Evolutionary conservation across 495 filamentous ascomycete genomes (phyloP).

Genomic region (Jackrogersella minutella): DNA sequence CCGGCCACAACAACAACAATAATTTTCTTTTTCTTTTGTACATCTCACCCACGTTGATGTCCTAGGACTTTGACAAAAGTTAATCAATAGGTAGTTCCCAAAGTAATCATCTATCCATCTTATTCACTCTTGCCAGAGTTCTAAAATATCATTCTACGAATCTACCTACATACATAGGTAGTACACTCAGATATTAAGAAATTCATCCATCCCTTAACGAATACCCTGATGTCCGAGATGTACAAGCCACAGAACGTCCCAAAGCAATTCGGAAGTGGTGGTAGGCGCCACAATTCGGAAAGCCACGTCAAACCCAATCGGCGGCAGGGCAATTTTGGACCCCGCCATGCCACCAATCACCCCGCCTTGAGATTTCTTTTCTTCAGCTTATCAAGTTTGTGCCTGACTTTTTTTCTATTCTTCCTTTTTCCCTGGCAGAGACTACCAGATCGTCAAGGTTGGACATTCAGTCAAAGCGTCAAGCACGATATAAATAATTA

Average conservation of each 20-base stretch:
- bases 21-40: background rate
- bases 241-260: constrained; percentile 28
- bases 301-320: constrained; percentile 36
- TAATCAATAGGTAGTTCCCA: background rate
- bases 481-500: constrained; percentile 40
- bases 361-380: constrained; percentile 45
- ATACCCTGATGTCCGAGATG: constrained; percentile 14
- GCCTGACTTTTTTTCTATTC: constrained; percentile 43
- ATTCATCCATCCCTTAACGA: background rate
- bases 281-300: constrained; percentile 16
- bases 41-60: background rate
- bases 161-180: too few species aligned
- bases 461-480: constrained; percentile 39
- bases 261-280: constrained; percentile 8
- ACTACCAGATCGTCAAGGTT: constrained; percentile 37
- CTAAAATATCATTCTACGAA: too few species aligned
- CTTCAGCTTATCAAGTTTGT: constrained; percentile 36
- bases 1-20: background rate
- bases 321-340: constrained; percentile 25
- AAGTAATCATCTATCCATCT: background rate
- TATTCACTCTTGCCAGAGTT: too few species aligned
- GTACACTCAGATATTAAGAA: too few species aligned
- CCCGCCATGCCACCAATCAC: constrained; percentile 41
- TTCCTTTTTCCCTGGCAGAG: constrained; percentile 43
- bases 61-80: background rate